Evolutionary conservation across 306 rosid genomes (phyloP).

Genomic region (Ormosia semicastrata): DNA sequence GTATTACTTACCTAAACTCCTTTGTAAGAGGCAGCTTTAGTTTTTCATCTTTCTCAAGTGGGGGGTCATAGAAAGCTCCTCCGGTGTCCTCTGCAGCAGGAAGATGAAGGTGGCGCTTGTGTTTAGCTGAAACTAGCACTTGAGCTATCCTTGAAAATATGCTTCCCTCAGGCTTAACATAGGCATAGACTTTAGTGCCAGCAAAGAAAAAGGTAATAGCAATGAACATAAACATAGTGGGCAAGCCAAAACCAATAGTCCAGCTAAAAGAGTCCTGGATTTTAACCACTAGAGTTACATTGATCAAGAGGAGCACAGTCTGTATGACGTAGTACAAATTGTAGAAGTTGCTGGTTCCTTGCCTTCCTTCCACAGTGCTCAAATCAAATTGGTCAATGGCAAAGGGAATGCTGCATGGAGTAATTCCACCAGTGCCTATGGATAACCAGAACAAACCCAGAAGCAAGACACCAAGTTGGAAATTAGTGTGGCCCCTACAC

Average conservation of each 20-base stretch:
- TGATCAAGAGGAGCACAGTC: conserved; percentile 29
- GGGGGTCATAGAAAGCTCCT: conserved; percentile 35
- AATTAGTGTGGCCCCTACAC: conserved; percentile 25
- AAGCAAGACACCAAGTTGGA: conserved; percentile 33
- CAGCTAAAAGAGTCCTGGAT: conserved; percentile 55
- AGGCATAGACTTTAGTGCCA: conserved; percentile 36
- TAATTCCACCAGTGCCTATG: conserved; percentile 56
- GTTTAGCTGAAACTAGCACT: conserved; percentile 46
- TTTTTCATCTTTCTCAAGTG: conserved; percentile 18
- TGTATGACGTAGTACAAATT: conserved; percentile 44
- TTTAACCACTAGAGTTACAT: conserved; percentile 42
- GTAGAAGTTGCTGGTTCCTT: conserved; percentile 42
- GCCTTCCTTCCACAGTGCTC: conserved; percentile 44
- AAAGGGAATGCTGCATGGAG: conserved; percentile 59
- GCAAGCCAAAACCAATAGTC: conserved; percentile 56
- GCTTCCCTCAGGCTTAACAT: conserved; percentile 47
- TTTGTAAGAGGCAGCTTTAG: conserved; percentile 44
- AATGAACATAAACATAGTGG: conserved; percentile 37
- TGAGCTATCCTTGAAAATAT: conserved; percentile 38
- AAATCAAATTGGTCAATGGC: conserved; percentile 58
- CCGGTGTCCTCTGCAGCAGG: not conserved
- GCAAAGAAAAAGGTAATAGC: conserved; percentile 43
- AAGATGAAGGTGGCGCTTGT: conserved; percentile 39
- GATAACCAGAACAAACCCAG: conserved; percentile 35
- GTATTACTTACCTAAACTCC: conserved; percentile 36